Base-by-base conservation (phyloP, 2,329 filamentous ascomycete species). In the Pyrenophora graminea region DNA sequence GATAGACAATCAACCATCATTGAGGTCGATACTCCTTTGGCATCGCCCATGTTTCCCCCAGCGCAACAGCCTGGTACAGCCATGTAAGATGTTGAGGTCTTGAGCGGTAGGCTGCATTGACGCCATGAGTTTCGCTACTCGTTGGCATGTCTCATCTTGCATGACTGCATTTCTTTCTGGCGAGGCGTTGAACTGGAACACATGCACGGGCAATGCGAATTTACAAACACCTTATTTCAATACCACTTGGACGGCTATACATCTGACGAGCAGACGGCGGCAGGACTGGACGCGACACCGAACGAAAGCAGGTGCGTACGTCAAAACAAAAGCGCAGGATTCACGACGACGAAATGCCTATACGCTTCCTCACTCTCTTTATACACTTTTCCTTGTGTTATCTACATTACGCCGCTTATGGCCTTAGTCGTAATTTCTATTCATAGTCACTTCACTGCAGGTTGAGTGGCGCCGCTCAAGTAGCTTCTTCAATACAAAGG, bases 1-100 rank as follows among this genome's bases (percentile, higher is more conserved):
- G 59, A 64, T 13, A 52, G 62, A 6, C 60, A 67, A 25, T 59
- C 61, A 3, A 68, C 68, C 0, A 72, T 69, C 47, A 50, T 61
- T 1, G 68, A 71, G 34, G 64, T 64, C 3, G 66, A 67, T 3
- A 61, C 64, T 10, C 67, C 67, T 3, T 27, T 66, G 23, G 46
- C 67, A 6, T 67, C 61, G 19, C 66, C 68, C 6, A 50, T 52
- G 36, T 61, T 63, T 2, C 48, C 42, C 19, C 53, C 56, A 27
- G 31, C 49, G n/a, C 53, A 62, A 12, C 36, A 46, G 12, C 58
- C 62, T 23, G 67, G 64, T 8, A 53, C 56, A 31, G 66, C 64
- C 1, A 49, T 61, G 15, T 67, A 47, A 53, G 34, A 7, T 8
- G 12, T 40, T 51, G 37, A 31, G 19, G 7, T 17, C 4, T n/a